Evolutionary conservation across 1,284 basidiomycete genomes (phyloP).

Genomic region (Paramarasmius palmivorus): DNA sequence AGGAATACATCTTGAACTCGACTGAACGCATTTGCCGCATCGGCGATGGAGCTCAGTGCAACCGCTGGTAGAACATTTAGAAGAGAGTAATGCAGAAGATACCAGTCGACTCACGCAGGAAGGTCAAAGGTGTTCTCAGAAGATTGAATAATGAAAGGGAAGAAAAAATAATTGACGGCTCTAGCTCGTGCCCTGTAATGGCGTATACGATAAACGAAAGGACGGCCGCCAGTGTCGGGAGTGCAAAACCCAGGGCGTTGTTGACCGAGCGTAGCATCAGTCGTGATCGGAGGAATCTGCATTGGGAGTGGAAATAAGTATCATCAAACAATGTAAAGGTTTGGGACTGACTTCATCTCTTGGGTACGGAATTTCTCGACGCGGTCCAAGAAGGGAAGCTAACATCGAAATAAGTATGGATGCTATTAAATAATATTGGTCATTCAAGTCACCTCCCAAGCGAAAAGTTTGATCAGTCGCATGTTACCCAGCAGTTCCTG

Average conservation of each 20-base stretch:
- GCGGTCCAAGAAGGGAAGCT: slow-evolving; percentile 5
- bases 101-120: neutral
- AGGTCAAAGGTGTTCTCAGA: slow-evolving; percentile 1
- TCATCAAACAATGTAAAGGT: too few species aligned
- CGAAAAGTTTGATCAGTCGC: slow-evolving; percentile 6
- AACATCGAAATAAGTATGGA: neutral
- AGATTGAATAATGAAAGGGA: slow-evolving; percentile 3
- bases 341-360: slow-evolving; percentile 3
- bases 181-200: neutral
- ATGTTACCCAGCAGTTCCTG: slow-evolving; percentile 7
- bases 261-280: slow-evolving; percentile 8
- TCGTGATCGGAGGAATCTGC: slow-evolving; percentile 3
- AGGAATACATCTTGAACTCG: neutral
- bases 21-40: neutral
- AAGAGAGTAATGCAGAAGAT: too few species aligned
- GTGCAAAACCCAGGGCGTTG: slow-evolving; percentile 6
- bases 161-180: slow-evolving; percentile 10
- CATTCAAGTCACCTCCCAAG: neutral
- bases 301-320: neutral
- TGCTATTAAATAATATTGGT: neutral
- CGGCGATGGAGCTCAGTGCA: neutral
- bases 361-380: slow-evolving; percentile 6
- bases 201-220: neutral
- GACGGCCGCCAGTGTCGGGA: neutral
- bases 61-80: neutral